Evolutionary conservation across 805 yeast genomes (phyloP).

Genomic region (Yarrowia alimentaria): DNA sequence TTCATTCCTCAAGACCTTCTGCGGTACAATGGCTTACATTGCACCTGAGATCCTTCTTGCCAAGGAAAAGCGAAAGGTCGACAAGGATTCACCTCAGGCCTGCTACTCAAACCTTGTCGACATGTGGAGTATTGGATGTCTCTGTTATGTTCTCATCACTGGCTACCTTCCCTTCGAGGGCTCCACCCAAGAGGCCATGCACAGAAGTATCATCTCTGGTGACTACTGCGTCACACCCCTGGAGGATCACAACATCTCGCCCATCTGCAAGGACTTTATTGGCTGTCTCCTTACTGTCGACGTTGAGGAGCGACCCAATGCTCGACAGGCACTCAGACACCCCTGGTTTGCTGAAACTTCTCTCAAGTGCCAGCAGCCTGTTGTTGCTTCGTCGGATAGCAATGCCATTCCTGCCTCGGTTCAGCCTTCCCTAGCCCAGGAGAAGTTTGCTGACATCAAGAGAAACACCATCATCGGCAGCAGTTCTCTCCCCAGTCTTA

Average conservation of each 20-base stretch:
- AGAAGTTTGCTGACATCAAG: constrained; percentile 6
- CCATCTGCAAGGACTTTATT: constrained; percentile 70
- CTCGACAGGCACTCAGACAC: constrained; percentile 71
- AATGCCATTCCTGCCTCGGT: no score
- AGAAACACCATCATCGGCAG: constrained; percentile 15
- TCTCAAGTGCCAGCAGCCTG: no score
- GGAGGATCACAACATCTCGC: constrained; percentile 56
- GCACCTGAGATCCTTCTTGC: constrained; percentile 85
- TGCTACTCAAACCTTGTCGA: constrained; percentile 84
- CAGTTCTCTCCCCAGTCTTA: constrained; percentile 11
- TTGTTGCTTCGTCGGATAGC: no score
- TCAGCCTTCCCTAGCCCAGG: constrained; percentile 3
- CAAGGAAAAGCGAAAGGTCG: constrained; percentile 33
- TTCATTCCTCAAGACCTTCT: constrained; percentile 88
- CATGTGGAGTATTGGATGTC: constrained; percentile 97
- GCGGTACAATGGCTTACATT: constrained; percentile 95
- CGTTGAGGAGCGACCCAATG: constrained; percentile 69
- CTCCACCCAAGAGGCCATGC: constrained; percentile 80
- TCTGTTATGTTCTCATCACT: constrained; percentile 86
- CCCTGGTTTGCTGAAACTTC: constrained; percentile 54
- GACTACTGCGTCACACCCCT: constrained; percentile 71
- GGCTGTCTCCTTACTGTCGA: constrained; percentile 70
- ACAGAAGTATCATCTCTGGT: constrained; percentile 71
- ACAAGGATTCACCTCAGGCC: constrained; percentile 36
- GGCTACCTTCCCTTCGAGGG: constrained; percentile 96